phyloP scores from a whole-genome alignment of 306 rosid species.

The Senna tora region DNA sequence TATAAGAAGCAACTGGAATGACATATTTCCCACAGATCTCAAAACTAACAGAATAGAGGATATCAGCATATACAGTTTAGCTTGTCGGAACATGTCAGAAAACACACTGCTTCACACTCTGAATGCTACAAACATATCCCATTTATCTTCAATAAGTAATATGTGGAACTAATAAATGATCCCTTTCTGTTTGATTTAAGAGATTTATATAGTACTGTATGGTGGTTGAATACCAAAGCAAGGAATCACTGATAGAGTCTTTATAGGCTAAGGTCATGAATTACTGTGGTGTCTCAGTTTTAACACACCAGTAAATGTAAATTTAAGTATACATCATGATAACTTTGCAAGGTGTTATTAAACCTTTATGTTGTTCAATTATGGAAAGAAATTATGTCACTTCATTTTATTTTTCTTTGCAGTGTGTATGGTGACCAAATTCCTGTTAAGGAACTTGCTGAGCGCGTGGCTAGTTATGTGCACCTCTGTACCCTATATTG shows the following conservation, averaged over 20 bases:
- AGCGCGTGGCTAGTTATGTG: constrained; percentile 75
- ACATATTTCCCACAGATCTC: neutral
- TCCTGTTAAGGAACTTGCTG: constrained; percentile 76
- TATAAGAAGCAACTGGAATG: neutral
- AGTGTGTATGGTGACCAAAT: constrained; percentile 65
- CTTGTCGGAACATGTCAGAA: neutral
- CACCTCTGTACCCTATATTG: constrained; percentile 75
- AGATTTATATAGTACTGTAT: neutral
- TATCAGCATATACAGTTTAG: neutral
- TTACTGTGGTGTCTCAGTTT: neutral
- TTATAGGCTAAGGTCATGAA: neutral
- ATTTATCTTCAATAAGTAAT: neutral
- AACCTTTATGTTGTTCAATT: constrained; percentile 23
- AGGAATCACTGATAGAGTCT: neutral
- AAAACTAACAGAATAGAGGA: neutral
- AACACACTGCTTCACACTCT: neutral
- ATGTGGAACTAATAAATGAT: neutral
- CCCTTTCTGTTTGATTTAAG: neutral
- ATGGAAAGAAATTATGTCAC: neutral
- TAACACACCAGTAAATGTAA: neutral
- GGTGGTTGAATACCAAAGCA: neutral
- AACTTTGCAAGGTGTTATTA: neutral
- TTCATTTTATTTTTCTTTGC: constrained; percentile 28
- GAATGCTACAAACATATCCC: neutral
- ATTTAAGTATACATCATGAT: neutral